Evolutionary conservation across 1,284 basidiomycete species (phyloP), one percentile per base, ranked within the genome.

Genomic region (Trichosporon sp.): DNA sequence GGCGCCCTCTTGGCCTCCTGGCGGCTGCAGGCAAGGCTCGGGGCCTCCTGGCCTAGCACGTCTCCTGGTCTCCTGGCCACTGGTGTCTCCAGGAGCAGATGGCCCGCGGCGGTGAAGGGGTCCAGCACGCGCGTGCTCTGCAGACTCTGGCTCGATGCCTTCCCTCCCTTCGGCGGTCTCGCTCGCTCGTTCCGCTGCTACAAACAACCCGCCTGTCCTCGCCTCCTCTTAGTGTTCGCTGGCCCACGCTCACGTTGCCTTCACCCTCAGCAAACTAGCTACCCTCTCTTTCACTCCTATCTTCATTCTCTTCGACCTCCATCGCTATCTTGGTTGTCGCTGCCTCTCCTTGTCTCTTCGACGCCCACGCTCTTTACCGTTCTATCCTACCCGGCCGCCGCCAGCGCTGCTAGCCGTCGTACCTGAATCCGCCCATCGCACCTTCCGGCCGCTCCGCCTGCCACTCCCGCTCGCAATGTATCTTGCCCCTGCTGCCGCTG

Each of bases 401-500:
- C 47, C 23, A 21, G 47, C 47, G 21, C 47, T 13, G 47, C 23
- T 4, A 51, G 47, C 62, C 62, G n/a, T 15, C 62, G 21, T 63
- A 23, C 21, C 27, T 31, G 53, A 21, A 25, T 34, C 13, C 21
- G 23, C 62, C 21, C 21, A 23, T 27, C 62, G 62, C 62, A 35
- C 21, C 23, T 42, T 18, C 32, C 38, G 23, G 32, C 62, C 62
- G 27, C 18, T 15, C 23, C 34, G 25, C 23, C 23, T n/a, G 62
- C 23, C 34, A n/a, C 6, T 23, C 25, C 15, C 62, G 13, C 62
- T 12, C 62, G 21, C 34, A 12, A 38, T 44, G 35, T 25, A 64
- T 23, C 15, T 60, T 60, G 63, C 70, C 7, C 35, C 65, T n/a
- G 32, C 65, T 27, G 63, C 64, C 27, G 64, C 69, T 58, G 63